Evolutionary conservation across 2,329 filamentous ascomycete species (phyloP), one percentile per base, ranked within the genome.

Genomic region (Cytospora leucostoma): DNA sequence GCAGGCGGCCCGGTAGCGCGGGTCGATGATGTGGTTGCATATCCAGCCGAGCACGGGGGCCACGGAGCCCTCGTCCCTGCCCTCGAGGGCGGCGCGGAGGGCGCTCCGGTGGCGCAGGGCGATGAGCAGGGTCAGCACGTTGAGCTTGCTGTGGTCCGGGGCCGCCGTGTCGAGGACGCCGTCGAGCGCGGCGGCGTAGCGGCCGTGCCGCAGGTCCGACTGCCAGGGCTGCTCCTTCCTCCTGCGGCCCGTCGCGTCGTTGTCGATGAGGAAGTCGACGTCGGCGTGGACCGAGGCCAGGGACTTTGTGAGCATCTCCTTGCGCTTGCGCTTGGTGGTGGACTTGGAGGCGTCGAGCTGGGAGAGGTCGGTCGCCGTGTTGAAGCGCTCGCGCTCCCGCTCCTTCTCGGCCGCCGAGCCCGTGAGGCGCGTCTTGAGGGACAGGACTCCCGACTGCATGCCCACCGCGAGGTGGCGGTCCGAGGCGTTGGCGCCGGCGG

Each of bases 381-480:
- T 79, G 90, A 91, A 72, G 91, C 88, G 57, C 89, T 86, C 75
- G 81, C 3, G 93, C 90, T 68, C 76, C 93, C 92, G 79, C 88
- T 91, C 73, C 90, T 89, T 88, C 40, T 86, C 82, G 67, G 95
- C 95, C 70, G 96, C 91, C 60, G 90, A 82, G 6, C 92, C 92
- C 0, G 90, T 92, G 13, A 96, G 84, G n/a, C 93, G 88, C 1
- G 94, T 98, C 73, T 91, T 90, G 71, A 98, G 84, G 34, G 91
- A 96, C 12, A 99, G 82, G n/a, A 97, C 85, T 53, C 95, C 95
- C 2, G 91, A 96, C 71, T 95, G 89, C 88, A 98, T 94, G 74
- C 94, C 95, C 1, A 99, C 95, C 5, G 91, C 93, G 59, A 99
- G 85, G 76, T 99, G 95, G 68, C 93, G 92, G 78, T 99, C 95